Base-by-base conservation (phyloP, 192 early-diverging fungal genomes). In the Gigaspora rosea region DNA sequence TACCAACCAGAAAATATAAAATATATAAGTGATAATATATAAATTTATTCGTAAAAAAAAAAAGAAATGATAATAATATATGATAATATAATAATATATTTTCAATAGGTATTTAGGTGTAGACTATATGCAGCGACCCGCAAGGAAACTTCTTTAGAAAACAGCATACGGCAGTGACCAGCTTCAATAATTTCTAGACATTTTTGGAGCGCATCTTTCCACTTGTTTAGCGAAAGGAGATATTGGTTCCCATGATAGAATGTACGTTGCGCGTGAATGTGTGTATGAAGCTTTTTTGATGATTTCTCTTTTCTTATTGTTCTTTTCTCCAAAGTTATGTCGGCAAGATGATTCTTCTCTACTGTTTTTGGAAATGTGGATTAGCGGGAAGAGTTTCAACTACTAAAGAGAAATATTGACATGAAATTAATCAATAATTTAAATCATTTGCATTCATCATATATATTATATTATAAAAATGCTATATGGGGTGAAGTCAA, bases 181-280 rank as follows among this genome's bases (percentile, higher is more conserved):
- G 66, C 66, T 69, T 69, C 66, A 69, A 69, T 51, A 69, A 69
- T 69, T 11, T 27, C n/a, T 4, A 32, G n/a, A 50, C 47, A n/a
- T 20, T 46, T 35, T 50, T 48, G 66, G 66, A 69, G 66, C 49
- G 66, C 49, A 11, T 10, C 66, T 69, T 69, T 69, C 66, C 47
- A 69, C 48, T 32, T 69, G 66, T 69, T 69, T 50, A 32, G 3
- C 36, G 66, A 27, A 20, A 12, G 18, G 48, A 50, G n/a, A 50
- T 9, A 32, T 69, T 69, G 66, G 66, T 69, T 69, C 36, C 3
- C 52, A 69, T 20, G 11, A 20, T 8, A 6, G 0, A 8, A 27
- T 69, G 12, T 13, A 10, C 10, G 48, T n/a, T 27, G 48, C 49
- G 48, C 48, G 66, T 69, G 13, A 51, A 48, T 5, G 20, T 27